phyloP scores from a whole-genome alignment of 148 eudicot genomes.

The Rheum nobile region DNA sequence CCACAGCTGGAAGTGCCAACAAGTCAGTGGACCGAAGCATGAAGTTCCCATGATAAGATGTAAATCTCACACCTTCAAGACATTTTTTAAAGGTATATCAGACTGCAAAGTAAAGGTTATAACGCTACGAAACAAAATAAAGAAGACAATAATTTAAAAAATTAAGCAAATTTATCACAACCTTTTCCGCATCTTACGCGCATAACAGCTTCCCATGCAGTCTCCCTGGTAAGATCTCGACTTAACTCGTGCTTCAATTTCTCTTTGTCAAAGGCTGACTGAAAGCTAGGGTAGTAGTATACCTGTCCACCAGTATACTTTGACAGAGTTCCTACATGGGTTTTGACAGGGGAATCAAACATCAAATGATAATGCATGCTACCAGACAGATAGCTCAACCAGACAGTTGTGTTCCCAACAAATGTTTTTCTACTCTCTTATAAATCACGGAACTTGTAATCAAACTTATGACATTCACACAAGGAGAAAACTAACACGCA shows the following conservation, averaged over 20 bases:
- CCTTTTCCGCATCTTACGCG: slow-evolving; percentile 99
- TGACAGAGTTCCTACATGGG: slow-evolving; percentile 62
- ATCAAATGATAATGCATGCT: no score
- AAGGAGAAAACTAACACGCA: no score
- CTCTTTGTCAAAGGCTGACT: slow-evolving; percentile 53
- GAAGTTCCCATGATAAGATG: slow-evolving; percentile 93
- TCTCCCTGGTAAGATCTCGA: slow-evolving; percentile 92
- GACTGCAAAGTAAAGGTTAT: not conserved
- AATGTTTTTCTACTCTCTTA: no score
- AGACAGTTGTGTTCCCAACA: no score
- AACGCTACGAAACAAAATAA: no score
- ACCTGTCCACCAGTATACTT: slow-evolving; percentile 98
- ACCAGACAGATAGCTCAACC: no score
- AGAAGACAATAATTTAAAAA: no score
- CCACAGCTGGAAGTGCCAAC: slow-evolving; percentile 95
- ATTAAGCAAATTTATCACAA: slow-evolving; percentile 18
- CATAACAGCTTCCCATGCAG: slow-evolving; percentile 99
- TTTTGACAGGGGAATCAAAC: not conserved
- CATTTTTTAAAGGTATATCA: slow-evolving; percentile 11
- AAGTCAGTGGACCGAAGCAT: slow-evolving; percentile 97
- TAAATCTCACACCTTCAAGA: slow-evolving; percentile 66
- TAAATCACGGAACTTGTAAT: no score
- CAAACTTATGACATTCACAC: no score
- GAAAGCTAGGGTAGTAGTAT: slow-evolving; percentile 75
- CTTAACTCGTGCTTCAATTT: slow-evolving; percentile 79